Conservation (phyloP, 2,329 filamentous ascomycete species). For the Colletotrichum spinosum region DNA sequence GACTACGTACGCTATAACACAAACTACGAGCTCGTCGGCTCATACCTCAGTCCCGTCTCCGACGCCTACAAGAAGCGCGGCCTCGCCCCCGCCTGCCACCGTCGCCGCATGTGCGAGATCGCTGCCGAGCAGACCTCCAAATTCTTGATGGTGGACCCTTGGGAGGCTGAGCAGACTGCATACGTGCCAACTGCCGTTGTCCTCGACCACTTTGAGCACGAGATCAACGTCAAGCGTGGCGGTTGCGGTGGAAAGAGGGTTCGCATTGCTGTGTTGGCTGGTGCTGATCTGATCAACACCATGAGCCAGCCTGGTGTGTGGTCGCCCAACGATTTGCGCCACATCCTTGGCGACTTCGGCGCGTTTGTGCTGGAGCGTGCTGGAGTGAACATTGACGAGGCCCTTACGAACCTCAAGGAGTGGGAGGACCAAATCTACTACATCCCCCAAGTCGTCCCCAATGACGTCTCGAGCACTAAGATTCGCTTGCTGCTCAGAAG, state of each 20-base stretch:
- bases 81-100: slow-evolving; percentile 77
- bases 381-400: slow-evolving; percentile 90
- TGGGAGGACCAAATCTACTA: slow-evolving; percentile 90
- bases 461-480: slow-evolving; percentile 69
- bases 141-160: slow-evolving; percentile 89
- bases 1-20: slow-evolving; percentile 80
- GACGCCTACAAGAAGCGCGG: slow-evolving; percentile 82
- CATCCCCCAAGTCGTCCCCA: slow-evolving; percentile 88
- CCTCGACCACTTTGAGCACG: slow-evolving; percentile 89
- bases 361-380: slow-evolving; percentile 89
- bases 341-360: slow-evolving; percentile 86
- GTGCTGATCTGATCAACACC: slow-evolving; percentile 79
- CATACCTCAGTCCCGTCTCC: slow-evolving; percentile 82
- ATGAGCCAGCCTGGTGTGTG: slow-evolving; percentile 82
- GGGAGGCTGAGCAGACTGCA: slow-evolving; percentile 86
- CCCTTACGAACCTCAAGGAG: slow-evolving; percentile 81
- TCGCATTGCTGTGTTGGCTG: slow-evolving; percentile 84
- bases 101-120: slow-evolving; percentile 87
- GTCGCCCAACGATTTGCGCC: slow-evolving; percentile 85
- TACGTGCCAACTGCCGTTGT: slow-evolving; percentile 92
- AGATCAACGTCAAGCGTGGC: slow-evolving; percentile 83
- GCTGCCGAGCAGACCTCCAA: slow-evolving; percentile 80
- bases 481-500: slow-evolving; percentile 38
- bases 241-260: slow-evolving; percentile 79
- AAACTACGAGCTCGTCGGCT: slow-evolving; percentile 86